Evolutionary conservation across 306 rosid species (phyloP).

Genomic region (Herpetospermum pedunculosum): DNA sequence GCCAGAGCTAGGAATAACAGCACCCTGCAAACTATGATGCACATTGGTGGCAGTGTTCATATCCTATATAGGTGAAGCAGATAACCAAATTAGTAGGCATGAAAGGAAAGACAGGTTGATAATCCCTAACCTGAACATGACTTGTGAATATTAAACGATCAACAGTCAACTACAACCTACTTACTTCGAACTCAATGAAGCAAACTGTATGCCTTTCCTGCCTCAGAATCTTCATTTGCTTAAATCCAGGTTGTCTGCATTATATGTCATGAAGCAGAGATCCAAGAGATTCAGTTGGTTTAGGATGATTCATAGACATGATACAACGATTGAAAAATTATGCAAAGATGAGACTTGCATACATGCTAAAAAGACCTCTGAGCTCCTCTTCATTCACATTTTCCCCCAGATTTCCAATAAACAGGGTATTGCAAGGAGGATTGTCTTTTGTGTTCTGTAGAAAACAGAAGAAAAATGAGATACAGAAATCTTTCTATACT

Average conservation of each 20-base stretch:
- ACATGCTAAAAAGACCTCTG: constrained; percentile 84
- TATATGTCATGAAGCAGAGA: constrained; percentile 13
- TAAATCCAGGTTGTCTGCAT: constrained; percentile 92
- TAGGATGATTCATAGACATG: not conserved
- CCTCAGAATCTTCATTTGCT: constrained; percentile 95
- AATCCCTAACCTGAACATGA: not conserved
- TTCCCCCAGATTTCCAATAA: constrained; percentile 97
- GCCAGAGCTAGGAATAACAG: constrained; percentile 96
- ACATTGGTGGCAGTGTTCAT: constrained; percentile 82
- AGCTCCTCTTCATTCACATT: constrained; percentile 94
- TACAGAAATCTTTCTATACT: not conserved
- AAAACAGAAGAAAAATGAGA: constrained; percentile 1
- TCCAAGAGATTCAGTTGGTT: not conserved
- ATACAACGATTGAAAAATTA: constrained; percentile 1
- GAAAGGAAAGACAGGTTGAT: not conserved
- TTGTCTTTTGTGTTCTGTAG: constrained; percentile 93
- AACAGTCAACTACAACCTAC: constrained; percentile 18
- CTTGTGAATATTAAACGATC: not conserved
- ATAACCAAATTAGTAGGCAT: not conserved
- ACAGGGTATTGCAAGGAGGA: constrained; percentile 97
- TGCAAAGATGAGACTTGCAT: constrained; percentile 29
- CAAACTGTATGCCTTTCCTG: constrained; percentile 99
- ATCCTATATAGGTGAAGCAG: constrained; percentile 46
- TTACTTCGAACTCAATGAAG: constrained; percentile 97
- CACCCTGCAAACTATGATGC: constrained; percentile 93